These are phyloP conservation scores for Rhizodiscina lignyota DNA, from an alignment of 495 filamentous ascomycete species.

Conservation along the genomic window DNA sequence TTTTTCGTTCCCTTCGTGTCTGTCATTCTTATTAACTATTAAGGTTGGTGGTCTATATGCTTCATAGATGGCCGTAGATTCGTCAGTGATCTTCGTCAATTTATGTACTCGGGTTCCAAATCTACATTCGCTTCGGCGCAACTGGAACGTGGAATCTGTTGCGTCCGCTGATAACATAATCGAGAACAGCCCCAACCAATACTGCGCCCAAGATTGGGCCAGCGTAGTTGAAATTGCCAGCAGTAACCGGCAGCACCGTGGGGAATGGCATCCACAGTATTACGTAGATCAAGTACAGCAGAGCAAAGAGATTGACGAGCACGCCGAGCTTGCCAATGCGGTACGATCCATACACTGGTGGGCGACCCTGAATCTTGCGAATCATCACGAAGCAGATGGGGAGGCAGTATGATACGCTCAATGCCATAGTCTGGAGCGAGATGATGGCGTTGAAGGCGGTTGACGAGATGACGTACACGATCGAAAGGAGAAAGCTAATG, in stretches of 20 bases:
- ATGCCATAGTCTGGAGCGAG: slow-evolving; percentile 9
- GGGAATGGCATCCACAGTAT: slow-evolving; percentile 13
- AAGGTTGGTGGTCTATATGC: too few relatives aligned
- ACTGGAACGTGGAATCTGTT: too few relatives aligned
- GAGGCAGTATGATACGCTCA: slow-evolving; percentile 15
- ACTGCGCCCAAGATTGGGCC: slow-evolving; percentile 12
- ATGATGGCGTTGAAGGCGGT: slow-evolving; percentile 17
- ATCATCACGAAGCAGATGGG: slow-evolving; percentile 29
- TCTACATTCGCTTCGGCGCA: too few relatives aligned
- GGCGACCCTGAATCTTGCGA: slow-evolving; percentile 22
- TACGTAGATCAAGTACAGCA: slow-evolving; percentile 9
- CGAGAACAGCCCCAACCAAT: slow-evolving; percentile 3
- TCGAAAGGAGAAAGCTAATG: slow-evolving; percentile 22
- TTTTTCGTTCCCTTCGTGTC: too few relatives aligned
- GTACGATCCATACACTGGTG: slow-evolving; percentile 9
- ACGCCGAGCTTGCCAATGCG: slow-evolving; percentile 9
- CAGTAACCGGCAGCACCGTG: slow-evolving; percentile 10
- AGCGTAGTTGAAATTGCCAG: slow-evolving; percentile 16
- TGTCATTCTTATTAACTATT: too few relatives aligned
- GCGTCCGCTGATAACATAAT: slow-evolving; percentile 9
- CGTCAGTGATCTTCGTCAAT: too few relatives aligned
- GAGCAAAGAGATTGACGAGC: slow-evolving; percentile 8
- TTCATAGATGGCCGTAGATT: too few relatives aligned
- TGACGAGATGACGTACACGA: slow-evolving; percentile 14
- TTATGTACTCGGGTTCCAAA: too few relatives aligned